phyloP scores from a whole-genome alignment of 306 rosid genomes.

The Malus orientalis region DNA sequence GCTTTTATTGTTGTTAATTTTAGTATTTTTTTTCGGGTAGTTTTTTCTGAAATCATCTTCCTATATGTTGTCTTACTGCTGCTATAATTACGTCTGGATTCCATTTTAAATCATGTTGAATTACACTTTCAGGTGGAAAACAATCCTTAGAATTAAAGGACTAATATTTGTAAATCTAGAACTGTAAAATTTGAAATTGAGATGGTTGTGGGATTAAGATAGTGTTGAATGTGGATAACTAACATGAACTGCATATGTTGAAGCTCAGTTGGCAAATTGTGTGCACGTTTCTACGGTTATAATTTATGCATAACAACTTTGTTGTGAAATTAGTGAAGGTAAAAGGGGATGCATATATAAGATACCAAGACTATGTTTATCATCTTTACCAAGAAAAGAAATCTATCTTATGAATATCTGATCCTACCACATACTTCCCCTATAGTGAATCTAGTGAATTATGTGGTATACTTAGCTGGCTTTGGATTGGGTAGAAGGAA shows the following conservation, averaged over 20 bases:
- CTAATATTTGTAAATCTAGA: not conserved
- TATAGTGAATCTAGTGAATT: not conserved
- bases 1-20: not conserved
- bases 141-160: not conserved
- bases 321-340: not conserved
- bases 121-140: not conserved
- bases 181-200: not conserved
- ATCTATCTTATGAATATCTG: not conserved
- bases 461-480: conserved; percentile 1
- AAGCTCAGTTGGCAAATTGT: not conserved
- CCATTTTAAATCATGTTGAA: not conserved
- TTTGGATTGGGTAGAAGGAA: conserved; percentile 36
- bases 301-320: not conserved
- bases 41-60: not conserved
- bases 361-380: not conserved
- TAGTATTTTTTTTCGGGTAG: not conserved
- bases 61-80: not conserved
- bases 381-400: not conserved
- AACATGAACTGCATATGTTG: not conserved
- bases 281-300: not conserved
- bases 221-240: not conserved
- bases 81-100: too few relatives aligned
- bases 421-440: not conserved
- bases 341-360: not conserved
- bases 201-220: not conserved